A percentile compares a stretch with the other conserved stretches of the same genome.
Conservation (phyloP, 495 filamentous ascomycete genomes). For the Poronia punctata region DNA sequence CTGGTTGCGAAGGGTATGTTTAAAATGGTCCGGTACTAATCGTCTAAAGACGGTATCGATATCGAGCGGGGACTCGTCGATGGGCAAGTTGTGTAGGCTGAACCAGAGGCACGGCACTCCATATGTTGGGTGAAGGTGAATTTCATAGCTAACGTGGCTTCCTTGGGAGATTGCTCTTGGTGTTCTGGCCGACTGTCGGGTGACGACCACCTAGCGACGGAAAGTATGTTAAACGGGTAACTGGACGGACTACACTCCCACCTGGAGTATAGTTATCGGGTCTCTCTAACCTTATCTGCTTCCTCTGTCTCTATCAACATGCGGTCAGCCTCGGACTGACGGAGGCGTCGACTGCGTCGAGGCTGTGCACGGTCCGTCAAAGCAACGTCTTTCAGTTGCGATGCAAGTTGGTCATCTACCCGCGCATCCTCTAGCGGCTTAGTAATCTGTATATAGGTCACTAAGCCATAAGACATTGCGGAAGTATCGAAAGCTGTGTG, state of each 20-base stretch:
- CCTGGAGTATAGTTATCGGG: slow-evolving; percentile 15
- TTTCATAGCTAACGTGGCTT: slow-evolving; percentile 56
- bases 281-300: slow-evolving; percentile 34
- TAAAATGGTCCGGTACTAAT: slow-evolving; percentile 60
- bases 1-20: slow-evolving; percentile 45
- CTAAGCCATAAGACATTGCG: slow-evolving; percentile 24
- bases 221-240: slow-evolving; percentile 32
- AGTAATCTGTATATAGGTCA: slow-evolving; percentile 42
- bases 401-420: slow-evolving; percentile 35
- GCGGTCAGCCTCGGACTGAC: slow-evolving; percentile 14
- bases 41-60: slow-evolving; percentile 62
- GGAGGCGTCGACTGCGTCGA: slow-evolving; percentile 1
- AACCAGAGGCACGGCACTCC: slow-evolving; percentile 54
- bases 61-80: slow-evolving; percentile 33
- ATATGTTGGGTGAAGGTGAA: slow-evolving; percentile 52
- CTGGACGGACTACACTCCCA: slow-evolving; percentile 7
- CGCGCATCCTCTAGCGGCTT: slow-evolving; percentile 34
- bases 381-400: slow-evolving; percentile 31
- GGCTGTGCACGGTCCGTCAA: slow-evolving; percentile 9
- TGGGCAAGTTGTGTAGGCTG: slow-evolving; percentile 39
- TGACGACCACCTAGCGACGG: slow-evolving; percentile 17
- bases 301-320: slow-evolving; percentile 41
- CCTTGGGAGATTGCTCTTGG: slow-evolving; percentile 34
- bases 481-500: slow-evolving; percentile 27
- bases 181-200: slow-evolving; percentile 17